Conservation (phyloP, 169 alveolate species). For the Plasmodium vivax region DNA sequence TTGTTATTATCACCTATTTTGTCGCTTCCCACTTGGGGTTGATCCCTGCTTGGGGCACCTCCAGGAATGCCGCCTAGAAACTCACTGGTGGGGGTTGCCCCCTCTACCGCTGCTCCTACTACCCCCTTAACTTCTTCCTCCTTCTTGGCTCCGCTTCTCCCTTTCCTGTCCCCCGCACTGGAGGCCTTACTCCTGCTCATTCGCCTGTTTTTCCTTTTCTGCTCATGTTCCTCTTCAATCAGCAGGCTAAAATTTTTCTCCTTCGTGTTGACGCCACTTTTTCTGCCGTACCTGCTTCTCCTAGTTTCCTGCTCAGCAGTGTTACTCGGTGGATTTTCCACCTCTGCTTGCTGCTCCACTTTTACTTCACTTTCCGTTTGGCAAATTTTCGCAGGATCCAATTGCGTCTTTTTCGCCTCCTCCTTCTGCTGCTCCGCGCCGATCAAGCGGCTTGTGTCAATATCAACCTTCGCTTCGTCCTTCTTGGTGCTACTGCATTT, state of each 20-base stretch:
- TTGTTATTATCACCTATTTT: not conserved
- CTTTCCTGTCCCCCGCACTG: slow-evolving; percentile 6
- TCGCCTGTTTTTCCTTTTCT: slow-evolving; percentile 2
- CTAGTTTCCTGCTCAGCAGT: slow-evolving; percentile 4
- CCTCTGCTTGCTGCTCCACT: not conserved
- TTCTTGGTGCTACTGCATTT: not conserved
- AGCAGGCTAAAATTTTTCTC: slow-evolving; percentile 17
- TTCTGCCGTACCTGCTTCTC: slow-evolving; percentile 25
- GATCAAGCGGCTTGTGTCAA: not conserved
- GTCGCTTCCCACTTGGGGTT: not conserved
- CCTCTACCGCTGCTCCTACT: not conserved
- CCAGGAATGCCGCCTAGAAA: not conserved
- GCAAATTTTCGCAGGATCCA: not conserved
- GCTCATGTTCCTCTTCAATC: slow-evolving; percentile 34
- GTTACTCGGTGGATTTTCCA: not conserved
- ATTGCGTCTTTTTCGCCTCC: not conserved
- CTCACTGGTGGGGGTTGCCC: not conserved
- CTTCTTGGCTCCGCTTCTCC: not conserved
- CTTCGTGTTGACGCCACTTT: slow-evolving; percentile 43
- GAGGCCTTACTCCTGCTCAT: not conserved
- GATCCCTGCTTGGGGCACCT: not conserved
- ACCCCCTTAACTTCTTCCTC: not conserved
- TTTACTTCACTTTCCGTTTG: not conserved
- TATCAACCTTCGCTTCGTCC: not conserved
- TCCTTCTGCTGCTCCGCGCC: not conserved